Evolutionary conservation across 2,329 filamentous ascomycete genomes (phyloP).

Genomic region (Cordyceps fumosorosea): DNA sequence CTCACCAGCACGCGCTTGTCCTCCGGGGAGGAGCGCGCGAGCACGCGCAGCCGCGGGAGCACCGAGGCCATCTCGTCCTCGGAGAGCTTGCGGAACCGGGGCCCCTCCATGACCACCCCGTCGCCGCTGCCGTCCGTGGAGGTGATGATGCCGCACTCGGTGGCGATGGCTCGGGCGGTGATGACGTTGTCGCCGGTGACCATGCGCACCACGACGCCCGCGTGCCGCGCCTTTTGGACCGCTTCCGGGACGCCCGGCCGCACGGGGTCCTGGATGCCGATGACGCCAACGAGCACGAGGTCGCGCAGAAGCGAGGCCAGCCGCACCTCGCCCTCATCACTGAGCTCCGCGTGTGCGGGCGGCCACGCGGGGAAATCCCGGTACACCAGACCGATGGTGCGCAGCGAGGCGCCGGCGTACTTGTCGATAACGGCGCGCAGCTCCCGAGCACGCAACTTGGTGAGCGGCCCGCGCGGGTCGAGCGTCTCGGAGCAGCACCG

Average conservation of each 20-base stretch:
- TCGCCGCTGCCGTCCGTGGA: slow-evolving; percentile 40
- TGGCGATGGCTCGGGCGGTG: slow-evolving; percentile 67
- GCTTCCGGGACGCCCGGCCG: slow-evolving; percentile 58
- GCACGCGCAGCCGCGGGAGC: slow-evolving; percentile 54
- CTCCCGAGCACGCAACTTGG: slow-evolving; percentile 45
- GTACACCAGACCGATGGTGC: slow-evolving; percentile 70
- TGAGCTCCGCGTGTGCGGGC: slow-evolving; percentile 54
- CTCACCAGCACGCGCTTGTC: slow-evolving; percentile 59
- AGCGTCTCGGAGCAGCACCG: slow-evolving; percentile 33
- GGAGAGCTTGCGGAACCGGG: slow-evolving; percentile 56
- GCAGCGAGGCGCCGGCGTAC: slow-evolving; percentile 59
- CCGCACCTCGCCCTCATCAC: slow-evolving; percentile 49
- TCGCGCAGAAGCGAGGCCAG: slow-evolving; percentile 51
- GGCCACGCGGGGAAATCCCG: slow-evolving; percentile 67
- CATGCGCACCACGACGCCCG: slow-evolving; percentile 64
- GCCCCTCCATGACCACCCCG: slow-evolving; percentile 65
- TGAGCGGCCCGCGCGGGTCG: slow-evolving; percentile 42
- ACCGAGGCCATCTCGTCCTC: slow-evolving; percentile 52
- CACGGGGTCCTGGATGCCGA: slow-evolving; percentile 66
- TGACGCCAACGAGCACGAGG: slow-evolving; percentile 66
- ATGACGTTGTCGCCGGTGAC: slow-evolving; percentile 62
- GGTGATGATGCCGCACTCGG: slow-evolving; percentile 62
- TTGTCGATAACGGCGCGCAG: slow-evolving; percentile 49
- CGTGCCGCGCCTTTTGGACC: slow-evolving; percentile 55
- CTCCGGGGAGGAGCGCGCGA: slow-evolving; percentile 60